Percentiles rank a stretch among this genome's conserved stretches.
Conservation (phyloP, 352 stramenopile genomes). For the Thalassiosira mediterranea region DNA sequence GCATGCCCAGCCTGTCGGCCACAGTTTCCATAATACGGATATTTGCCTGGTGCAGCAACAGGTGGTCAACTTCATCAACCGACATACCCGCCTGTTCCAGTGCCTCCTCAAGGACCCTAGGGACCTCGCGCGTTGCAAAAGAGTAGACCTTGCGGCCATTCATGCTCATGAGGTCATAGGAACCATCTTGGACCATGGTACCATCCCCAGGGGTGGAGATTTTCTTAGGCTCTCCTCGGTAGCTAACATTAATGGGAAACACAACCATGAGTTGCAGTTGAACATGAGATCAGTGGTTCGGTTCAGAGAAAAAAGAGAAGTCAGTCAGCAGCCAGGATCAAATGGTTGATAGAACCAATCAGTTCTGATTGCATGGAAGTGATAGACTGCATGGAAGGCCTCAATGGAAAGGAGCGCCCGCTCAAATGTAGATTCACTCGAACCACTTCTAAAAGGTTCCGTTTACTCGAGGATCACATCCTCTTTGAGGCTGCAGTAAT, state of each 20-base stretch:
- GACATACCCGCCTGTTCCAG: constrained; percentile 82
- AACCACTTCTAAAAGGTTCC: no score
- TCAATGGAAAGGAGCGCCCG: no score
- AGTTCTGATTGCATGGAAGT: no score
- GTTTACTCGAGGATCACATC: no score
- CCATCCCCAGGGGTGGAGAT: constrained; percentile 73
- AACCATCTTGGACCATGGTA: constrained; percentile 73
- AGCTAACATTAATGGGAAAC: constrained; percentile 44
- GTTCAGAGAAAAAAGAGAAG: no score
- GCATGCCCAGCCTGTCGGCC: constrained; percentile 83
- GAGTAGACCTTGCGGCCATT: constrained; percentile 88
- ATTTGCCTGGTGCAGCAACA: constrained; percentile 88
- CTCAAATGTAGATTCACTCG: no score
- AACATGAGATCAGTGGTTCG: no score
- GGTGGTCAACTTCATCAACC: constrained; percentile 86
- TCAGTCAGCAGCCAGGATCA: no score
- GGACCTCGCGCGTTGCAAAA: constrained; percentile 87
- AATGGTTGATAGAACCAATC: no score
- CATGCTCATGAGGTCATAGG: constrained; percentile 85
- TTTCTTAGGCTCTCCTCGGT: constrained; percentile 65
- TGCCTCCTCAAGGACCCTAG: constrained; percentile 84
- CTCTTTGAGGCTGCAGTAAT: no score
- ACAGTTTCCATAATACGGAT: constrained; percentile 90
- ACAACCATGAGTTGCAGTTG: no score
- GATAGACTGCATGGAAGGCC: no score